These are phyloP conservation scores for Zygosaccharomyces lentus DNA, from an alignment of 805 yeast species.

Conservation along the genomic window DNA sequence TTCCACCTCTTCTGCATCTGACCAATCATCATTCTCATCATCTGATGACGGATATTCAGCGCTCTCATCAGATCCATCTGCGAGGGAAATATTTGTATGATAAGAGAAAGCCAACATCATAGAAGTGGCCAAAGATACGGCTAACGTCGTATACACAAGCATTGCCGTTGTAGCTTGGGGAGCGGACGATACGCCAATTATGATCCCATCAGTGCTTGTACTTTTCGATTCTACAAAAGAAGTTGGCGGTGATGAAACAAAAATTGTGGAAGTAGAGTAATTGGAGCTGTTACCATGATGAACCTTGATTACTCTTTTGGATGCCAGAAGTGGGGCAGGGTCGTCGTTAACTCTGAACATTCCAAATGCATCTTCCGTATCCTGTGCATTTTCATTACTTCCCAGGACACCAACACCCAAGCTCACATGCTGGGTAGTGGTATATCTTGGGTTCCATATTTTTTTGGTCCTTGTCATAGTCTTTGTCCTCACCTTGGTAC, in stretches of 20 bases:
- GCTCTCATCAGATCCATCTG: not conserved
- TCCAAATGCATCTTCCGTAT: not conserved
- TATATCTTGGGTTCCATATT: constrained; percentile 8
- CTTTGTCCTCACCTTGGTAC: constrained; percentile 6
- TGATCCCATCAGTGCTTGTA: constrained; percentile 10
- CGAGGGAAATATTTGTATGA: constrained; percentile 2
- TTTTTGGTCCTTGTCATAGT: constrained; percentile 5
- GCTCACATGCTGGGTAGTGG: constrained; percentile 11
- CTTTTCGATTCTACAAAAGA: not conserved
- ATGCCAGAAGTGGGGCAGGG: constrained; percentile 7
- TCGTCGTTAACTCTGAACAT: constrained; percentile 7
- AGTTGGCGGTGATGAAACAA: not conserved
- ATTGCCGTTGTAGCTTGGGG: constrained; percentile 12
- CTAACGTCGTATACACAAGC: constrained; percentile 5
- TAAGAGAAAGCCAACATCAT: constrained; percentile 12
- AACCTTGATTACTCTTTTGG: constrained; percentile 3
- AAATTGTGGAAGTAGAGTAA: not conserved
- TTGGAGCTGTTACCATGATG: constrained; percentile 2
- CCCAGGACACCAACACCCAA: not conserved
- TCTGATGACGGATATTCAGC: constrained; percentile 2
- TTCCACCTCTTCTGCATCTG: constrained; percentile 10
- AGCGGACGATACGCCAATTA: constrained; percentile 10
- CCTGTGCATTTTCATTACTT: not conserved
- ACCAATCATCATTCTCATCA: constrained; percentile 8
- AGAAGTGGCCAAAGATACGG: constrained; percentile 7